phyloP scores from a whole-genome alignment of 306 rosid species.

The Mimosa bimucronata region DNA sequence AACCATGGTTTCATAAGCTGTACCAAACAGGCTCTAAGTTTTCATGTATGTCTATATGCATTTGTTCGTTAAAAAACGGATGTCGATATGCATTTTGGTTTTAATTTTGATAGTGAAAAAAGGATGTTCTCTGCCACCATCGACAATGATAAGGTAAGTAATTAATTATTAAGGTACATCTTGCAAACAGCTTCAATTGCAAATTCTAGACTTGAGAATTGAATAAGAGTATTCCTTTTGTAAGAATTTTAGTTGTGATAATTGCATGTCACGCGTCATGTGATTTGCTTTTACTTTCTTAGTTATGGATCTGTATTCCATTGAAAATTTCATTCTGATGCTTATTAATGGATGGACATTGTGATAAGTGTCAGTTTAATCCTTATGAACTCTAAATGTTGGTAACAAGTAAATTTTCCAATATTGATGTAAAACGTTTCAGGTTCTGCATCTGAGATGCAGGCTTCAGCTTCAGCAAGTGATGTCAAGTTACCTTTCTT shows the following conservation, averaged over 20 bases:
- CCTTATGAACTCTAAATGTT: neutral
- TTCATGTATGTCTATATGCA: too few species aligned
- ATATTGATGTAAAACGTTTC: constrained; percentile 29
- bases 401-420: neutral
- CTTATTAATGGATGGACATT: constrained; percentile 13
- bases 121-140: neutral
- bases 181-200: constrained; percentile 6
- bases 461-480: constrained; percentile 43
- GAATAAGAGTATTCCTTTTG: neutral
- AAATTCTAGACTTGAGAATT: neutral
- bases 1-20: too few species aligned
- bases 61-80: neutral
- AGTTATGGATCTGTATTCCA: neutral
- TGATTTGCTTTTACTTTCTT: neutral
- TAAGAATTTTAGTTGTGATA: neutral
- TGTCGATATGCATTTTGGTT: neutral
- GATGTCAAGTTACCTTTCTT: constrained; percentile 50
- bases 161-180: neutral
- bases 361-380: constrained; percentile 3
- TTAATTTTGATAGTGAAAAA: neutral
- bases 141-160: neutral
- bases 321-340: constrained; percentile 1
- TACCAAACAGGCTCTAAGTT: too few species aligned
- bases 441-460: constrained; percentile 64
- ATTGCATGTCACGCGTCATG: constrained; percentile 1